Evolutionary conservation across 1,284 basidiomycete genomes (phyloP), one percentile per base, ranked within the genome.

Genomic region (Anthracocystis walkeri): DNA sequence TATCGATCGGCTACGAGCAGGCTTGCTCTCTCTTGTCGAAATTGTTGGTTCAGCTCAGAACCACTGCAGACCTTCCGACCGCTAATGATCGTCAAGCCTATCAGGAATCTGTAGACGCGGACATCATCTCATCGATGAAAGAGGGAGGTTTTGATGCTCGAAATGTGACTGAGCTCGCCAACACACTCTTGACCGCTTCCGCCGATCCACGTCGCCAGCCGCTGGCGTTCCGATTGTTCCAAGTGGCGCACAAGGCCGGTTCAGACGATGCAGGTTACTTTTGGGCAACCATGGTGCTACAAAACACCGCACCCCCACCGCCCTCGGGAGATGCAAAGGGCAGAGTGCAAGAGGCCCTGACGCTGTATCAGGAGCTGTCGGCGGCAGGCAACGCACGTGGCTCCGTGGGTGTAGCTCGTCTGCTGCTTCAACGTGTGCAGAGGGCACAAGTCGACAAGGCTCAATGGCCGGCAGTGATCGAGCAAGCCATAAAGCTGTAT

Each of bases 221-320:
- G n/a, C 60, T 77, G 3, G 69, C 75, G 0, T 73, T 63, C 23
- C 58, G 75, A 4, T 45, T 77, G 42, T 77, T 77, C 38, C 58
- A 72, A 29, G 46, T 73, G 1, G 75, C 75, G 0, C 70, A 77
- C 35, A 58, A 70, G 31, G 53, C 50, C 40, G 75, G 69, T 0
- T 77, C 48, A 27, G 77, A 76, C 40, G 79, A 81, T 46, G 78
- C 79, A 0, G 78, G 79, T 8, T 79, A 78, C 50, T 79, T 55
- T 40, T 81, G 77, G 77, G 79, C 79, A 6, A 77, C 70, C 42
- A 81, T 79, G 79, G 74, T 81, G 4, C 59, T 79, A 25, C 72
- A 77, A 29, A 79, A 79, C 41, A 55, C 76, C 0, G 63, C 75
- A 0, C 66, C 67, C 12, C 58, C 73, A 3, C 55, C 65, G 12